Percentiles rank a stretch among this genome's conserved stretches.
Conservation (phyloP, 2,329 filamentous ascomycete genomes). For the Ceratocystis papillata region DNA sequence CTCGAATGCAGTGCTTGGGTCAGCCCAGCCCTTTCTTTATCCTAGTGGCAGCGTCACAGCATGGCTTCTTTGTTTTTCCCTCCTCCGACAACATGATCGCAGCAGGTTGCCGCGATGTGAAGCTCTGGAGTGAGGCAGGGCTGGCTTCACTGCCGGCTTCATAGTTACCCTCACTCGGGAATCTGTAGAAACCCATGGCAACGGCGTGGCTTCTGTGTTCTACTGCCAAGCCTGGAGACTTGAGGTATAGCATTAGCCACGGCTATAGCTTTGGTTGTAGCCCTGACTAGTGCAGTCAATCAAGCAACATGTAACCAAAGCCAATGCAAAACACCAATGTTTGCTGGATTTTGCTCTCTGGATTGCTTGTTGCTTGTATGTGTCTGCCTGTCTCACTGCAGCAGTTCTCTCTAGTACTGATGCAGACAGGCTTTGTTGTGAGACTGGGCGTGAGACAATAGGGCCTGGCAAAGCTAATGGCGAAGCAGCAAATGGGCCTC, state of each 20-base stretch:
- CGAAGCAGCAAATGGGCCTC: not conserved
- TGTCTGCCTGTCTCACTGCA: not conserved
- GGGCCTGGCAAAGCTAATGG: not conserved
- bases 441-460: not conserved
- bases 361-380: not conserved
- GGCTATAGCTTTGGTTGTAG: not conserved
- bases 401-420: constrained; percentile 1
- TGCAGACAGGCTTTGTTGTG: not conserved
- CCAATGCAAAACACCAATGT: not conserved
- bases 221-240: too few relatives aligned
- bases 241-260: not conserved
- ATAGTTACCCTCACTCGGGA: too few relatives aligned
- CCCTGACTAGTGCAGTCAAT: too few relatives aligned
- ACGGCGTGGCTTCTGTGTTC: too few relatives aligned
- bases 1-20: constrained; percentile 1
- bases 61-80: too few relatives aligned
- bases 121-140: not conserved
- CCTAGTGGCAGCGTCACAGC: not conserved
- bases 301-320: too few relatives aligned
- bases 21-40: constrained; percentile 2
- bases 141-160: not conserved
- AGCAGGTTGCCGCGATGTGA: not conserved
- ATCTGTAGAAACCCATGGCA: too few relatives aligned
- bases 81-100: not conserved
- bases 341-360: not conserved